phyloP scores from a whole-genome alignment of 768 basidiomycete species.

The Filobasidium floriforme region DNA sequence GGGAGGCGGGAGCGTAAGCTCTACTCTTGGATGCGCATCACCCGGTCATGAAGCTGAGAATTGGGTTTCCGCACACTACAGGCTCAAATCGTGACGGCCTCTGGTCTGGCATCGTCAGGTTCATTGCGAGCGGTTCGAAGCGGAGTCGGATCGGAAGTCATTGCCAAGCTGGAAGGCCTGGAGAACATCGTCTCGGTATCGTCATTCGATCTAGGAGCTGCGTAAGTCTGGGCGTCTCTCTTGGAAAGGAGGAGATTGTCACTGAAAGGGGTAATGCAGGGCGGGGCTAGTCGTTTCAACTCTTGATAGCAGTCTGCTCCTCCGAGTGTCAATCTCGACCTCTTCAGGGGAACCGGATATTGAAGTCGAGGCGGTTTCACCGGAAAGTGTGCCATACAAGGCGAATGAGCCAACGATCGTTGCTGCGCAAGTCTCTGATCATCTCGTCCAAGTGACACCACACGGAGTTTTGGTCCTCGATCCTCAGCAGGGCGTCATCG shows the following conservation, averaged over 20 bases:
- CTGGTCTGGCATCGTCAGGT: conserved; percentile 37
- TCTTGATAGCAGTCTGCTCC: background rate
- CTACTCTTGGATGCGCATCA: background rate
- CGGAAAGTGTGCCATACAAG: conserved; percentile 14
- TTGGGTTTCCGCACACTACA: background rate
- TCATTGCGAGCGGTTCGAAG: conserved; percentile 38
- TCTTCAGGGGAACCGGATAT: background rate
- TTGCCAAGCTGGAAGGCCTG: conserved; percentile 29
- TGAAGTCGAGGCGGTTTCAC: background rate
- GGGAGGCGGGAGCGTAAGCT: conserved; percentile 36
- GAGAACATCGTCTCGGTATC: conserved; percentile 30
- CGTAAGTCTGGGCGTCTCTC: background rate
- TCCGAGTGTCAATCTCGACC: background rate
- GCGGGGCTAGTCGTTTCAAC: background rate
- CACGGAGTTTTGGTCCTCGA: conserved; percentile 18
- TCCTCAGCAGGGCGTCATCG: background rate
- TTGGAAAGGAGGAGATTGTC: no score
- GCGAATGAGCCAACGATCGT: conserved; percentile 30
- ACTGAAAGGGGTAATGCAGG: background rate
- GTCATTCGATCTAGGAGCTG: conserved; percentile 20
- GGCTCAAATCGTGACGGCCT: conserved; percentile 33
- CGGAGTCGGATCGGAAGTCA: conserved; percentile 38
- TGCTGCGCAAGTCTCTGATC: conserved; percentile 13
- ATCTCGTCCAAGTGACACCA: conserved; percentile 22
- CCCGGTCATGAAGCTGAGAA: background rate